Base-by-base conservation (phyloP, 345 rosid species). In the Clarkia xantiana region DNA sequence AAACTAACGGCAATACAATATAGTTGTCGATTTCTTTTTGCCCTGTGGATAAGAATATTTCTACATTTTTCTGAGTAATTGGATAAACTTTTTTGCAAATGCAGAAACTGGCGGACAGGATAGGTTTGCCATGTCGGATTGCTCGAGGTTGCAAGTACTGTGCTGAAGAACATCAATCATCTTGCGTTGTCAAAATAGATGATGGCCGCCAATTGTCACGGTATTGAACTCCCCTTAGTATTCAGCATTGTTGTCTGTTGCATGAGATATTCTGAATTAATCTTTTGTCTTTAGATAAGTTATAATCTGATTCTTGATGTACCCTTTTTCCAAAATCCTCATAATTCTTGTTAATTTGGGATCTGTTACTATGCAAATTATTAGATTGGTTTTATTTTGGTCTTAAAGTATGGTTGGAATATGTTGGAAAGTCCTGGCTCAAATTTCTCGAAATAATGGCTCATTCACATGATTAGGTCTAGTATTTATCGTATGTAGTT, bases 41-140 rank as follows among this genome's bases (percentile, higher is more conserved):
- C 36, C 7, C 36, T n/a, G 7, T 29, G 36, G 4, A 7, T 29
- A 29, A 29, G n/a, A 29, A 9, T 29, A 29, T 29, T 29, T 29
- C 36, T 29, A 29, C 36, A 9, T 29, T 29, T 29, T 29, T 9
- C 12, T 42, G 51, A 50, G 46, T 67, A 23, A 16, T 47, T 25
- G 23, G 44, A 14, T 55, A 9, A 54, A 14, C 55, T 34, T 7
- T 29, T 58, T 67, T 44, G 34, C 18, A 41, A 53, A 0, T 76
- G 72, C 88, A 90, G 97, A 90, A 82, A 76, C 72, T 90, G 82
- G 97, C 97, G 18, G 97, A 90, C 58, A 70, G 53, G 63, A 77
- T 90, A 54, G 97, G 97, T 43, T 76, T 90, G 70, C 97, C 97
- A 14, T 90, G 97, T 65, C 82, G 97, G 71, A 90, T 90, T 50